These are phyloP conservation scores for Syzygium aqueum DNA, from an alignment of 345 rosid genomes.

Conservation along the genomic window DNA sequence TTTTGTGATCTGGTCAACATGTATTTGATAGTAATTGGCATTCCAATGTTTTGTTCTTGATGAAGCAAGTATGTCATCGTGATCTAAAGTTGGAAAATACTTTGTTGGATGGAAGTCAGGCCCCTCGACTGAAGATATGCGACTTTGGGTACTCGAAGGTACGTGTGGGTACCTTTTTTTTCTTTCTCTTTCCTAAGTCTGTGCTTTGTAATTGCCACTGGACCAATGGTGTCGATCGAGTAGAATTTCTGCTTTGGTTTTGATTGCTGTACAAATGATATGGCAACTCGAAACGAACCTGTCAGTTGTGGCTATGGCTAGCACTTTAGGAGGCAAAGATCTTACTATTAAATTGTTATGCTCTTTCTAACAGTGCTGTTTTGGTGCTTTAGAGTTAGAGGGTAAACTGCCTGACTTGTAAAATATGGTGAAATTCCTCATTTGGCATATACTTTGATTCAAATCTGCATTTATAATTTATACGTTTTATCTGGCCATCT, in stretches of 20 bases:
- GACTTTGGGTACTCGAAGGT: constrained; percentile 99
- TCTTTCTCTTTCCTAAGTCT: not conserved
- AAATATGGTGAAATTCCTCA: not conserved
- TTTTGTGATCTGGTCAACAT: not conserved
- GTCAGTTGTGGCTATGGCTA: not conserved
- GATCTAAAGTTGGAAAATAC: constrained; percentile 90
- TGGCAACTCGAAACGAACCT: not conserved
- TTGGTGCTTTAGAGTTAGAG: not conserved
- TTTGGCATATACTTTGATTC: not conserved
- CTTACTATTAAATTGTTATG: not conserved
- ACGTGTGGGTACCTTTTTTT: not conserved
- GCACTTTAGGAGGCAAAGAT: not conserved
- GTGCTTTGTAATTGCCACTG: not conserved
- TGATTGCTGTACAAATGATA: not conserved
- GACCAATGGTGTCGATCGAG: not conserved
- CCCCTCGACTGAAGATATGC: constrained; percentile 88
- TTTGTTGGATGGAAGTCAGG: constrained; percentile 87
- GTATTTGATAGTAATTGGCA: not conserved
- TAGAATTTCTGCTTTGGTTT: not conserved
- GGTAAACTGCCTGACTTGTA: not conserved
- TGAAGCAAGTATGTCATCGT: constrained; percentile 95
- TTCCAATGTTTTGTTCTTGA: constrained; percentile 3
- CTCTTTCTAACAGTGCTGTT: not conserved
- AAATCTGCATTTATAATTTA: not conserved
- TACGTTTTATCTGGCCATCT: not conserved